Evolutionary conservation across 2,329 filamentous ascomycete species (phyloP).

Genomic region (Penicillium freii): DNA sequence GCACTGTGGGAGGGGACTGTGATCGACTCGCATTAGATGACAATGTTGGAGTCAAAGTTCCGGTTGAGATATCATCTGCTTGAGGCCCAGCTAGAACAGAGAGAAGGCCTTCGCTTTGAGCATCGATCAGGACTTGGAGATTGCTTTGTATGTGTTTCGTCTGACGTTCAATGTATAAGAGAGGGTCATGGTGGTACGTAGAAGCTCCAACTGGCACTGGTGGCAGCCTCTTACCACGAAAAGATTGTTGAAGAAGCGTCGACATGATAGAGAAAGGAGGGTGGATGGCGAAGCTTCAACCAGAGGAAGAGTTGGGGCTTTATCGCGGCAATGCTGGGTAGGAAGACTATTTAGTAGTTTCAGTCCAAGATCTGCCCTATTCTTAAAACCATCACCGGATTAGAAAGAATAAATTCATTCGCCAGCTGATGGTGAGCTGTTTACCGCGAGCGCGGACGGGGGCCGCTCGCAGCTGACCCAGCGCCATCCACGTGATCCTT

Average conservation of each 20-base stretch:
- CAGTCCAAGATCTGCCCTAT: background rate
- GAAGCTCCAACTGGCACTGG: conserved; percentile 33
- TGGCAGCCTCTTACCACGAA: conserved; percentile 24
- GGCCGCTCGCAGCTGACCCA: conserved; percentile 6
- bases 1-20: conserved; percentile 37
- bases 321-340: background rate
- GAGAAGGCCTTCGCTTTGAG: conserved; percentile 58
- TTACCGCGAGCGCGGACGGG: background rate
- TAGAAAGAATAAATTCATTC: background rate
- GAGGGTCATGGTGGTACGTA: conserved; percentile 39
- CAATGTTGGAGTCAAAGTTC: conserved; percentile 40
- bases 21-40: conserved; percentile 29
- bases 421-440: conserved; percentile 1
- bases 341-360: background rate
- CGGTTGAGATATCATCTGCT: conserved; percentile 48
- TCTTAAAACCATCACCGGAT: background rate
- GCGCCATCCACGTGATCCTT: conserved; percentile 20
- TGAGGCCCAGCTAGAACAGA: conserved; percentile 45
- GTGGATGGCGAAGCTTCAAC: background rate
- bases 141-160: conserved; percentile 56
- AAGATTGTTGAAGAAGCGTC: conserved; percentile 24
- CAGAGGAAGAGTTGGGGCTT: background rate
- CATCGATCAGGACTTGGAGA: conserved; percentile 59
- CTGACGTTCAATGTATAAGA: conserved; percentile 53
- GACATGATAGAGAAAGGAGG: conserved; percentile 28